Percentiles rank a stretch among this genome's conserved stretches.
phyloP scores from a whole-genome alignment of 176 grass and related monocot species.

The Ananas comosus region DNA sequence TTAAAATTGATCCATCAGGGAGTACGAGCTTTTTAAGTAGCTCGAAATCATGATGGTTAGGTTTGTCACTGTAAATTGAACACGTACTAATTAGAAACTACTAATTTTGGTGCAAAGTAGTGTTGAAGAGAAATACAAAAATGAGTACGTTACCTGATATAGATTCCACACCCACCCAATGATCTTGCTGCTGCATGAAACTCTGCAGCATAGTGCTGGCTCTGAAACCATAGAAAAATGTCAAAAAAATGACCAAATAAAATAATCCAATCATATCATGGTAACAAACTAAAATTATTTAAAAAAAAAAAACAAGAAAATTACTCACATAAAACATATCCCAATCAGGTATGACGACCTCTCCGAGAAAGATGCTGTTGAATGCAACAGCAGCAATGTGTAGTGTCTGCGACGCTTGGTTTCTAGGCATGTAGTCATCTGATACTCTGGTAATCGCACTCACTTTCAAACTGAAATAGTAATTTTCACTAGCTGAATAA shows the following conservation, averaged over 20 bases:
- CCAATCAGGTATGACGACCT: slow-evolving; percentile 21
- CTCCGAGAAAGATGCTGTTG: slow-evolving; percentile 23
- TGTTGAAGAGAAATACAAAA: background rate
- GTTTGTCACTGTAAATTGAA: slow-evolving; percentile 19
- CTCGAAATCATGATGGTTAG: slow-evolving; percentile 27
- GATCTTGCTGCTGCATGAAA: slow-evolving; percentile 28
- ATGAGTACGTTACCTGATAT: slow-evolving; percentile 5
- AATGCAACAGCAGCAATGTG: slow-evolving; percentile 26
- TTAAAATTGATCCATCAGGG: slow-evolving; percentile 21
- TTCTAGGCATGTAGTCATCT: slow-evolving; percentile 24
- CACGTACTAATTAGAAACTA: background rate
- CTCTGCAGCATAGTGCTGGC: slow-evolving; percentile 24
- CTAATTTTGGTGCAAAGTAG: background rate
- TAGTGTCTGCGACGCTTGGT: slow-evolving; percentile 19
- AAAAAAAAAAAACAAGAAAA: background rate
- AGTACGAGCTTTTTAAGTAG: slow-evolving; percentile 23
- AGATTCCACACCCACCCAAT: slow-evolving; percentile 24
- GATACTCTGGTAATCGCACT: slow-evolving; percentile 24
- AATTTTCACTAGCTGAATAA: background rate
- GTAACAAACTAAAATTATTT: background rate
- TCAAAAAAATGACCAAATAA: too few species aligned
- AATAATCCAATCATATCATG: background rate
- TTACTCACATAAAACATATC: slow-evolving; percentile 27
- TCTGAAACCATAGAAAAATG: slow-evolving; percentile 11
- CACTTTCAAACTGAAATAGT: slow-evolving; percentile 17